A percentile compares a stretch with the other conserved stretches of the same genome.
Conservation (phyloP, 2,329 filamentous ascomycete genomes). For the Calonectria hongkongensis region DNA sequence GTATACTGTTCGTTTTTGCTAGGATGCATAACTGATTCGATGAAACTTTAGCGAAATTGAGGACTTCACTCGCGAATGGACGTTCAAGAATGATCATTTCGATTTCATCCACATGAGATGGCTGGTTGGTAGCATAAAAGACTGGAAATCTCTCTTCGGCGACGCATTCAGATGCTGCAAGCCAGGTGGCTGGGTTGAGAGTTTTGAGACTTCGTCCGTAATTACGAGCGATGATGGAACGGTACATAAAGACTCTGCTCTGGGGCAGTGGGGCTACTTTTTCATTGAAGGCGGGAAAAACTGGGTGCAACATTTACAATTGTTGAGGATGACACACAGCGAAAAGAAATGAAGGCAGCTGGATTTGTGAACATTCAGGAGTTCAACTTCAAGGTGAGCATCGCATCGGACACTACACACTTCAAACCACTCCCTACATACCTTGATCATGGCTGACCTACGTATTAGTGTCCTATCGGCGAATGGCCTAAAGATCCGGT, state of each 20-base stretch:
- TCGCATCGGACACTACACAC: no score
- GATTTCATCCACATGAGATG: slow-evolving; percentile 43
- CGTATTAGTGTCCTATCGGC: not conserved
- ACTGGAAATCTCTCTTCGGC: slow-evolving; percentile 34
- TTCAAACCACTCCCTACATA: not conserved
- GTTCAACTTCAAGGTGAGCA: slow-evolving; percentile 16
- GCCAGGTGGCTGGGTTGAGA: slow-evolving; percentile 41
- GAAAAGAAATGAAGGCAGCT: slow-evolving; percentile 35
- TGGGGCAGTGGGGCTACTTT: slow-evolving; percentile 41
- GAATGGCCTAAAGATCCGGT: not conserved
- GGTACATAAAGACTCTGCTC: slow-evolving; percentile 22
- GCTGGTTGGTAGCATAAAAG: slow-evolving; percentile 38
- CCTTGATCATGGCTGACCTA: not conserved
- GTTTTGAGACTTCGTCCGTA: slow-evolving; percentile 28
- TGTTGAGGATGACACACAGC: slow-evolving; percentile 28
- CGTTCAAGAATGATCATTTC: slow-evolving; percentile 19
- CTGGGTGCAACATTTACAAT: slow-evolving; percentile 33
- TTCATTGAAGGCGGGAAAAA: slow-evolving; percentile 40
- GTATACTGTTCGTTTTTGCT: not conserved
- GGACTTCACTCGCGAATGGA: slow-evolving; percentile 42
- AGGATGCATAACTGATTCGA: not conserved
- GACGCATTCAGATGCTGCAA: slow-evolving; percentile 34
- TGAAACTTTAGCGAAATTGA: slow-evolving; percentile 32
- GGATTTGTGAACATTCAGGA: slow-evolving; percentile 40
- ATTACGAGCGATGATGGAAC: slow-evolving; percentile 38